phyloP scores from a whole-genome alignment of 441 rosid genomes.

The Eutrema salsugineum region DNA sequence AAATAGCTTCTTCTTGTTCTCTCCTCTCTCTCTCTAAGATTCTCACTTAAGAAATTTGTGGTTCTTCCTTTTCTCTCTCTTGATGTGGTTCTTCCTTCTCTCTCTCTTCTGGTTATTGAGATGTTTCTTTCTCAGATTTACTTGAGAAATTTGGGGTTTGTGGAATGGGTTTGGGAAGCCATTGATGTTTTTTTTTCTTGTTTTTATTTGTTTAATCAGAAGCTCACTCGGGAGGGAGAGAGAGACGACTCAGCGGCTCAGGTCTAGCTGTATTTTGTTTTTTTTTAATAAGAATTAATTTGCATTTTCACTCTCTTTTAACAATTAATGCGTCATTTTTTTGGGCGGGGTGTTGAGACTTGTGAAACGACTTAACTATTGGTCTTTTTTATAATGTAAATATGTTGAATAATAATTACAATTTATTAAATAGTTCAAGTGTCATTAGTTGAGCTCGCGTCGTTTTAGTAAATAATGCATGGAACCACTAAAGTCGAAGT shows the following conservation, averaged over 20 bases:
- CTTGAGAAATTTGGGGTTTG: not conserved
- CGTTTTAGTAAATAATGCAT: not conserved
- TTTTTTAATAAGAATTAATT: not conserved
- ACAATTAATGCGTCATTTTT: not conserved
- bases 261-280: not conserved
- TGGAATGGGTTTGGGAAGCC: slow-evolving; percentile 2
- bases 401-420: not conserved
- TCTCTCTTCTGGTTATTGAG: not conserved
- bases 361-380: not conserved
- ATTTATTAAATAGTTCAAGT: not conserved
- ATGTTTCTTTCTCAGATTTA: slow-evolving; percentile 1
- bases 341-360: not conserved
- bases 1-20: not conserved
- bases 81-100: not conserved
- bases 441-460: slow-evolving; percentile 16
- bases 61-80: not conserved
- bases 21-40: not conserved
- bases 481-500: not conserved
- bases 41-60: not conserved
- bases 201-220: not conserved
- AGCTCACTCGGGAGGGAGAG: not conserved
- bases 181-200: not conserved
- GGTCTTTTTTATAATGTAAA: not conserved
- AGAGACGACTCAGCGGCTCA: slow-evolving; percentile 3
- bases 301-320: not conserved